Percentiles rank a stretch among this genome's conserved stretches.
Conservation (phyloP, 2,329 filamentous ascomycete species). For the Cryphonectria radicalis region DNA sequence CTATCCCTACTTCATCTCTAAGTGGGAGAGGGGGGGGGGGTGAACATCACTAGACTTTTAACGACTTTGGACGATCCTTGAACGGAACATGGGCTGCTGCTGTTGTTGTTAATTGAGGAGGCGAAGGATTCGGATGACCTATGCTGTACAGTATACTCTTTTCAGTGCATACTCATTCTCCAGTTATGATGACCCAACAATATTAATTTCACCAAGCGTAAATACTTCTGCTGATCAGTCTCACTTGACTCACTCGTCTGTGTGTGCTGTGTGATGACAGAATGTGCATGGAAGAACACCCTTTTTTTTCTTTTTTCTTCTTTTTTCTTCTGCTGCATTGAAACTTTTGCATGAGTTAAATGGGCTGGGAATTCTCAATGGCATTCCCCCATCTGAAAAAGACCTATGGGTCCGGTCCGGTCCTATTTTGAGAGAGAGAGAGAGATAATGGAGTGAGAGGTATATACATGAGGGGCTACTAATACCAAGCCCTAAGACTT, state of each 20-base stretch:
- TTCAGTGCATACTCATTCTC: background rate
- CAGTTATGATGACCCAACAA: background rate
- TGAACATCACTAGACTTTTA: background rate
- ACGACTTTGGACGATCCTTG: background rate
- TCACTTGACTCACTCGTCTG: background rate
- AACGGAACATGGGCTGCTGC: background rate
- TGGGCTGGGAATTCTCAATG: no score
- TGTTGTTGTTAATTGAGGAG: no score
- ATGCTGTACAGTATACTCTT: background rate
- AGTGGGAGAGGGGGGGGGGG: background rate
- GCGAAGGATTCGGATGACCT: background rate
- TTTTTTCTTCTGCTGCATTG: background rate
- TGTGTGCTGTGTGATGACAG: background rate
- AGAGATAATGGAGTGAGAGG: background rate
- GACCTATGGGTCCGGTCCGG: background rate
- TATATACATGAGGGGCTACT: background rate
- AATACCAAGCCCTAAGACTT: background rate
- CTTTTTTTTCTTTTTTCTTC: no score
- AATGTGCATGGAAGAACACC: background rate
- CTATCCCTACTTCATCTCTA: background rate
- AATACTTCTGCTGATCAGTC: background rate
- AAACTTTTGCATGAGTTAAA: background rate
- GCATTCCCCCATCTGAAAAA: background rate
- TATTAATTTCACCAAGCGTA: background rate
- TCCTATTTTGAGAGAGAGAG: no score